phyloP scores from a whole-genome alignment of 352 stramenopile genomes.

The Phytophthora pisi region DNA sequence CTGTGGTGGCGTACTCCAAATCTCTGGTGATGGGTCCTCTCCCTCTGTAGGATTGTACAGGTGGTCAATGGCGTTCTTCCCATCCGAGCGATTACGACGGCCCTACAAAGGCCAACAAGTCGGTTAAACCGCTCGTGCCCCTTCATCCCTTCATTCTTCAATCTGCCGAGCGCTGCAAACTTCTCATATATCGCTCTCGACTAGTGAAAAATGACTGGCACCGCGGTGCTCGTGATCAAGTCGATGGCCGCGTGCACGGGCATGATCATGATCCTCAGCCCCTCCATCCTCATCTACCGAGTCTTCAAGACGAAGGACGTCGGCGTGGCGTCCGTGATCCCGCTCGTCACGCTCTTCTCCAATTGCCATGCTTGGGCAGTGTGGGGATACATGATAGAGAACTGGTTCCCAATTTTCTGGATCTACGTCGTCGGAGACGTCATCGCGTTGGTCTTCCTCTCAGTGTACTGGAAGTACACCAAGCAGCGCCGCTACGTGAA shows the following conservation, averaged over 20 bases:
- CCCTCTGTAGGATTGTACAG: no score
- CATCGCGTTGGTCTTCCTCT: slow-evolving; percentile 33
- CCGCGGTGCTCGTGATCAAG: slow-evolving; percentile 35
- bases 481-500: slow-evolving; percentile 32
- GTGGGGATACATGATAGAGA: slow-evolving; percentile 43
- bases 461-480: slow-evolving; percentile 36
- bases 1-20: no score
- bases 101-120: neutral
- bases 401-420: slow-evolving; percentile 54
- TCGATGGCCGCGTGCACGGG: slow-evolving; percentile 39
- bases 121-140: slow-evolving; percentile 1
- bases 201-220: slow-evolving; percentile 23
- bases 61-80: slow-evolving; percentile 18
- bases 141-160: slow-evolving; percentile 24
- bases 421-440: slow-evolving; percentile 43
- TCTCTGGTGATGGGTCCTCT: no score
- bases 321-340: slow-evolving; percentile 55
- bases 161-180: slow-evolving; percentile 2
- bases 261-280: slow-evolving; percentile 50
- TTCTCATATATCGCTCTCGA: slow-evolving; percentile 2
- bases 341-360: slow-evolving; percentile 50
- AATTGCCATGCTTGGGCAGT: slow-evolving; percentile 51
- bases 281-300: slow-evolving; percentile 41
- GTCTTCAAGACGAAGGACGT: slow-evolving; percentile 44
- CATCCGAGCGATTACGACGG: slow-evolving; percentile 26